A percentile compares a stretch with the other conserved stretches of the same genome.
Evolutionary conservation across 306 rosid genomes (phyloP).

Genomic region (Cajanus cajan): DNA sequence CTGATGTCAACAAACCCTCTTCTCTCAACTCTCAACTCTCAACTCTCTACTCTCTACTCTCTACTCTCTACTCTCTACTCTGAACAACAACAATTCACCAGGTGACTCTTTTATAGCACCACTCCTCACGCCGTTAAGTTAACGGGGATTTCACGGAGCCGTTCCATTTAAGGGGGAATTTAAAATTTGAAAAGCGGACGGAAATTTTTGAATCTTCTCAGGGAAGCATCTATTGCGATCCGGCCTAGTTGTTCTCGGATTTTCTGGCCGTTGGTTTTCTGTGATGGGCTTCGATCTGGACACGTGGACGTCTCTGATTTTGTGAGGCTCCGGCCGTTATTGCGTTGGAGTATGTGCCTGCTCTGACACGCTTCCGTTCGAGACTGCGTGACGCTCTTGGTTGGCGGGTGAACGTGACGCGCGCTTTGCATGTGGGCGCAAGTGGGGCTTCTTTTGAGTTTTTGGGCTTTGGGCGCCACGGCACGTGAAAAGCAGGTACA

Average conservation of each 20-base stretch:
- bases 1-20: no score
- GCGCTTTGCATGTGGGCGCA: constrained; percentile 19
- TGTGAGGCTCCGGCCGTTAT: neutral
- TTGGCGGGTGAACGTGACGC: constrained; percentile 26
- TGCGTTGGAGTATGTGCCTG: neutral
- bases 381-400: constrained; percentile 10
- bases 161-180: constrained; percentile 51
- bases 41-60: no score
- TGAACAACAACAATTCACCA: no score
- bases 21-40: no score
- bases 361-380: neutral
- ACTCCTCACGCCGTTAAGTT: constrained; percentile 37
- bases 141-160: constrained; percentile 31
- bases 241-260: neutral
- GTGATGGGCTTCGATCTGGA: neutral
- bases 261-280: neutral
- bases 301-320: neutral
- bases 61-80: no score
- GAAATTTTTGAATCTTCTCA: neutral
- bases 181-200: constrained; percentile 45
- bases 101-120: constrained; percentile 34
- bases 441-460: neutral
- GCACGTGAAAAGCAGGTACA: constrained; percentile 28
- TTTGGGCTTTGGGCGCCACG: neutral
- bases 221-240: neutral